A percentile compares a stretch with the other conserved stretches of the same genome.
Conservation (phyloP, 2,329 filamentous ascomycete species). For the Epichloe festucae region DNA sequence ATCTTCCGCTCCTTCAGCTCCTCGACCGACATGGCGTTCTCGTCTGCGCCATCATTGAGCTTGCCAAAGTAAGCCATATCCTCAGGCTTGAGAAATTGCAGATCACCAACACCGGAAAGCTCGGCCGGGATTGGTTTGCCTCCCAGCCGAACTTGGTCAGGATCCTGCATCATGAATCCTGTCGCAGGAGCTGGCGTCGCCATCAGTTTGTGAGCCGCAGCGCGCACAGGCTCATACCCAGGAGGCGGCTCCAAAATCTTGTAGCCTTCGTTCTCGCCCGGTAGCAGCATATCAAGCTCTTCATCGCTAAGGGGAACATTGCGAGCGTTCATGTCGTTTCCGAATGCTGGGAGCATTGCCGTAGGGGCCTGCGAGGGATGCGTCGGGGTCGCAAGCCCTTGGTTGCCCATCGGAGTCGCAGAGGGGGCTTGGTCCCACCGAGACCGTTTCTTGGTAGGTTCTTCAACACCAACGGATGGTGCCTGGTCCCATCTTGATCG, state of each 20-base stretch:
- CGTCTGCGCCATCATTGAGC: conserved; percentile 84
- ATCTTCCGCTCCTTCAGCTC: conserved; percentile 98
- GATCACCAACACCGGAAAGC: conserved; percentile 87
- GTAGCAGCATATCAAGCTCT: conserved; percentile 83
- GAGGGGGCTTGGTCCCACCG: conserved; percentile 87
- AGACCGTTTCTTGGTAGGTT: conserved; percentile 60
- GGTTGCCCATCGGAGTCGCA: conserved; percentile 60
- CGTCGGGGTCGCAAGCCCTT: conserved; percentile 66
- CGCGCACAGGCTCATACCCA: conserved; percentile 76
- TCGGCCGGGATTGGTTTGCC: conserved; percentile 90
- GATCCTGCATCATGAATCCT: conserved; percentile 97
- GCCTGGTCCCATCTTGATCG: conserved; percentile 83
- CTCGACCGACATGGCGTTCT: conserved; percentile 83
- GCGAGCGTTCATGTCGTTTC: conserved; percentile 60
- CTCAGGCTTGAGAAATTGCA: conserved; percentile 97
- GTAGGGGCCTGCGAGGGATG: conserved; percentile 50
- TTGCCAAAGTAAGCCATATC: conserved; percentile 99
- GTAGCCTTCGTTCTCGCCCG: conserved; percentile 79
- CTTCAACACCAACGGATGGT: conserved; percentile 45
- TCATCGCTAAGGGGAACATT: conserved; percentile 83
- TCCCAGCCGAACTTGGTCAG: conserved; percentile 67
- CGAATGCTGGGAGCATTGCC: conserved; percentile 49
- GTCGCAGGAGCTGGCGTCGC: conserved; percentile 60
- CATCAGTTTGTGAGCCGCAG: conserved; percentile 62
- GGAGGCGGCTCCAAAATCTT: conserved; percentile 82